phyloP scores from a whole-genome alignment of 257 asterid genomes.

The Scutellaria baicalensis region DNA sequence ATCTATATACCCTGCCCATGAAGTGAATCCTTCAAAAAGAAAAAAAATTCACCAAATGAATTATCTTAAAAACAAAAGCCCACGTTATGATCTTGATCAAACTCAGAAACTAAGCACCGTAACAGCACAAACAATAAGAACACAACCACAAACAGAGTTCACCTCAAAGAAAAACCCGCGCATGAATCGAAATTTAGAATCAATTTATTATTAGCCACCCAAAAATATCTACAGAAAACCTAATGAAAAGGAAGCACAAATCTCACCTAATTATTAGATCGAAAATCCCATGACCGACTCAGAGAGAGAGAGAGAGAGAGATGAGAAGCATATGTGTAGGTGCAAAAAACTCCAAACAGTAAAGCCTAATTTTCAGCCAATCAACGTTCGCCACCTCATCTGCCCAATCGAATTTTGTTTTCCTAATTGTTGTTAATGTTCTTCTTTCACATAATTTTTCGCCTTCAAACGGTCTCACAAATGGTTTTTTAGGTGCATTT shows the following conservation, averaged over 20 bases:
- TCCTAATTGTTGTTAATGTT: background rate
- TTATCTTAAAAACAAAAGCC: background rate
- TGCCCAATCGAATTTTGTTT: constrained; percentile 5
- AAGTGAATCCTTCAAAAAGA: constrained; percentile 4
- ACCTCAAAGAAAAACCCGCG: background rate
- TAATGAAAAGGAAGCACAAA: background rate
- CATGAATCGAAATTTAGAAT: background rate
- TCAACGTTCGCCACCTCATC: constrained; percentile 18
- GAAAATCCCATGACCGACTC: constrained; percentile 32
- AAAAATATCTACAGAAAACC: background rate
- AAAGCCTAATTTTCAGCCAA: constrained; percentile 13
- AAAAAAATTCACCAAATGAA: background rate
- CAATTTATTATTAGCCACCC: constrained; percentile 1
- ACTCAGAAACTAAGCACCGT: constrained; percentile 1
- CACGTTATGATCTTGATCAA: constrained; percentile 21
- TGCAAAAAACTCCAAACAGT: background rate
- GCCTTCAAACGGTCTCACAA: too few species aligned
- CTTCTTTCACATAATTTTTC: background rate
- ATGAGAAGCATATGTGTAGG: constrained; percentile 8
- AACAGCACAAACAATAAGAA: background rate
- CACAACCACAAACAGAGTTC: background rate
- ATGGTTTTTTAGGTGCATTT: too few species aligned
- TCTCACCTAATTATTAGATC: constrained; percentile 31
- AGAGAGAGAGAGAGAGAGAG: constrained; percentile 21
- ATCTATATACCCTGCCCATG: constrained; percentile 10